A percentile compares a stretch with the other conserved stretches of the same genome.
Evolutionary conservation across 345 rosid genomes (phyloP).

Genomic region (Populus simonii): DNA sequence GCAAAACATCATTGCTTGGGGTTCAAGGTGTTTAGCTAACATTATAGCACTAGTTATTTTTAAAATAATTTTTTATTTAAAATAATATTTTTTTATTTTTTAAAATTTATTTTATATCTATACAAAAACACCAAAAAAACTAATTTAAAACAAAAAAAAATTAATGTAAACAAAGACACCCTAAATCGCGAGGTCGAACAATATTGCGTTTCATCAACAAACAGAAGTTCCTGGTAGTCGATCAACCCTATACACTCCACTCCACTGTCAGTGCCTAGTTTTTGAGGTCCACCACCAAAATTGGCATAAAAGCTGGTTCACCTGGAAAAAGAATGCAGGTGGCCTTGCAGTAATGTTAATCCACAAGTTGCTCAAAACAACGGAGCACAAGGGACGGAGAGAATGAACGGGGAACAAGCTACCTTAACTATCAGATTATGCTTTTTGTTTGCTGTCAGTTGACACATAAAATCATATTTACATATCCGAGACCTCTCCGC

Average conservation of each 20-base stretch:
- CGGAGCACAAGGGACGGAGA: not conserved
- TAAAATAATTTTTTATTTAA: too few species aligned
- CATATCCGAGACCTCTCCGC: not conserved
- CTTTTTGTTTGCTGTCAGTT: not conserved
- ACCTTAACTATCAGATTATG: not conserved
- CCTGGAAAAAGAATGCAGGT: not conserved
- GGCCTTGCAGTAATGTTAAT: not conserved
- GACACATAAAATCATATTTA: not conserved
- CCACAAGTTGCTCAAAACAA: not conserved
- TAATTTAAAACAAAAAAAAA: too few species aligned
- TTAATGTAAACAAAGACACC: not conserved
- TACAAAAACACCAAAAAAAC: too few species aligned
- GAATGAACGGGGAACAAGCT: not conserved
- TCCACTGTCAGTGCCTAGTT: not conserved
- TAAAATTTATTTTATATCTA: too few species aligned
- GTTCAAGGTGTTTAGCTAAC: too few species aligned
- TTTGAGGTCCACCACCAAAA: not conserved
- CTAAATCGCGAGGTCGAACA: not conserved
- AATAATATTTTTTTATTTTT: too few species aligned
- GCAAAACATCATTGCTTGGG: too few species aligned
- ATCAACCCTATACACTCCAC: not conserved
- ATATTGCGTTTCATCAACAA: not conserved
- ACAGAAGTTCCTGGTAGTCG: not conserved
- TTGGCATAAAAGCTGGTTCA: not conserved
- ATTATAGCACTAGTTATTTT: too few species aligned